Base-by-base conservation (phyloP, 2,329 filamentous ascomycete species). In the Lojkania enalia region DNA sequence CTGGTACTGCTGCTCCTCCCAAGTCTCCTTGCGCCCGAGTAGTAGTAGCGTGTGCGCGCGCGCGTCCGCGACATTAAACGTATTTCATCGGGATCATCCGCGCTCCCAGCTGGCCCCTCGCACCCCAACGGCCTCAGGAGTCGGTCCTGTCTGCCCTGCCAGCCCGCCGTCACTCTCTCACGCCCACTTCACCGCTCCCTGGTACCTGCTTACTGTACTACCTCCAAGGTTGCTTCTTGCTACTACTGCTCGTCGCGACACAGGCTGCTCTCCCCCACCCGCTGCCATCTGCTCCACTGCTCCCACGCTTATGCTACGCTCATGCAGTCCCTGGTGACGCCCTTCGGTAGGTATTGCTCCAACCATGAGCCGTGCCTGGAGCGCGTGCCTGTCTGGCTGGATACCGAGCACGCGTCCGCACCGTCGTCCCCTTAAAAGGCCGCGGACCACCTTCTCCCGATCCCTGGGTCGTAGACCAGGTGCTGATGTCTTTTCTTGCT, bases 251-350 rank as follows among this genome's bases (percentile, higher is more conserved):
- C 44, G 35, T 35, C 40, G 35, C 25, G 37, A 36, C 40, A 40
- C 20, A 42, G n/a, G 33, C 23, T 31, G 18, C 38, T 7, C n/a
- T n/a, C 43, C 36, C 30, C 39, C 38, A 36, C 38, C 44, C 9
- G 25, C 18, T 16, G 6, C n/a, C 12, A 18, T 40, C 37, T 44
- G 51, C 56, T 60, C 62, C 63, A 39, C 37, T 44, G 51, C 56
- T 60, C 62, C 63, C 65, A 67, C 66, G 66, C 69, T 70, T 71
- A 64, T 66, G 63, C 65, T 69, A 58, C 64, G 56, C 52, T 59
- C 59, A 71, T 71, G 68, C 69, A 71, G 66, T 68, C 67, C 60
- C 64, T 63, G 52, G 67, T 71, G 57, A 67, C 64, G 62, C 70
- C 70, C 46, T 66, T 61, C 57, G 69, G 70, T 72, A 67, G 48